phyloP scores from a whole-genome alignment of 208 protist genomes.

The Leishmania amazonensis region DNA sequence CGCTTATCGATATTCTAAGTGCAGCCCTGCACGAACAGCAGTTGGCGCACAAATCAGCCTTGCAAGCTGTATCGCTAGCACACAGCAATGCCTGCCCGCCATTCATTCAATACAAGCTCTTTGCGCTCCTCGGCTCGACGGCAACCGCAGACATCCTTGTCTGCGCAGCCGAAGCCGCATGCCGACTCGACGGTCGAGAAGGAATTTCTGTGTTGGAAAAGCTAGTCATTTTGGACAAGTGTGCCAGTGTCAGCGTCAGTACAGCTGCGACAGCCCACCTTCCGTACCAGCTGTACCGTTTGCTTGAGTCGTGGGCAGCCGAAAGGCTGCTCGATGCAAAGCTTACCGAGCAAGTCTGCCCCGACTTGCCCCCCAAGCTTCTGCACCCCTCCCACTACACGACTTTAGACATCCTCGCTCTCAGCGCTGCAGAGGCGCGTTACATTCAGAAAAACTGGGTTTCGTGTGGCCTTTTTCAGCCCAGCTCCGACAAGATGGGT shows the following conservation, averaged over 20 bases:
- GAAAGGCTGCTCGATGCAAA: not conserved
- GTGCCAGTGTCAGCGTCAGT: not conserved
- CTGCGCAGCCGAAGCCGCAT: constrained; percentile 16
- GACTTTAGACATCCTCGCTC: constrained; percentile 22
- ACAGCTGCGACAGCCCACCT: constrained; percentile 8
- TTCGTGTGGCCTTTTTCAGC: not conserved
- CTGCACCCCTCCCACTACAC: constrained; percentile 35
- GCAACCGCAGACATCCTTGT: constrained; percentile 9
- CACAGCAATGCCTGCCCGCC: not conserved
- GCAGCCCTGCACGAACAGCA: constrained; percentile 22
- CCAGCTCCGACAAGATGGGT: too few relatives aligned
- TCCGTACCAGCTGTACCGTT: constrained; percentile 26
- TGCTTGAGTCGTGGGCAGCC: constrained; percentile 7
- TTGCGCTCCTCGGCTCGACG: constrained; percentile 13
- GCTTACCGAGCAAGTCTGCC: constrained; percentile 16
- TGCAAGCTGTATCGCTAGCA: constrained; percentile 9
- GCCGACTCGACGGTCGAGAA: constrained; percentile 11
- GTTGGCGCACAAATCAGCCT: not conserved
- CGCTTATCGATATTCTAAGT: constrained; percentile 20
- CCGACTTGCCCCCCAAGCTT: constrained; percentile 14
- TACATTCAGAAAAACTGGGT: constrained; percentile 23
- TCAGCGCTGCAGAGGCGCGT: constrained; percentile 10
- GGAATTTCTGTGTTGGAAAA: constrained; percentile 35
- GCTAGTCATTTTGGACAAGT: constrained; percentile 27
- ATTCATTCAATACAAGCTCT: constrained; percentile 20